Base-by-base conservation (phyloP, 2,329 filamentous ascomycete species). In the Neoascochyta sp. region DNA sequence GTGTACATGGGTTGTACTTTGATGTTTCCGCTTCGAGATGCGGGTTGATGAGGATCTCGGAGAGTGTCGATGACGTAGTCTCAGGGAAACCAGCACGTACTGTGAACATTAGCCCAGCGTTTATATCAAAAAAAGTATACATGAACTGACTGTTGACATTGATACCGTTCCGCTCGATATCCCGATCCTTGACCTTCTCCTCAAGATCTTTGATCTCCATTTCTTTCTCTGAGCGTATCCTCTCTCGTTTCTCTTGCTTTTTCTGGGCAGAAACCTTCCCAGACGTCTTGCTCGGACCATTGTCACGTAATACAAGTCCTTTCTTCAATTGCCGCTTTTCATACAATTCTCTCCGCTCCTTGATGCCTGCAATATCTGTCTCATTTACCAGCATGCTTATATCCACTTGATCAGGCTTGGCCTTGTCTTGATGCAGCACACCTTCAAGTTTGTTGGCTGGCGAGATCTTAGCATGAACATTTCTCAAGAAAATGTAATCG, bases 261-360 rank as follows among this genome's bases (percentile, higher is more conserved):
- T 63, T 68, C 47, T 64, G 63, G 10, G 47, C 33, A 16, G 46
- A 34, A 9, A 34, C 26, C 24, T 51, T 50, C 4, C 32, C 43
- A 9, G 43, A 48, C 5, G 43, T 19, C 10, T 54, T 48, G 7
- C 42, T 50, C 0, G 54, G 39, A 7, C 32, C 36, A 22, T 47
- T 44, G 20, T 45, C 36, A 7, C 43, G 17, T 3, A 36, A 16
- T 5, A 43, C 22, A n/a, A 42, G 40, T 7, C 40, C 45, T n/a
- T 36, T 36, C 9, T 39, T 45, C 7, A 33, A 27, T 1, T 41
- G 37, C 11, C 45, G 18, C 36, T 45, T 33, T 50, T 74, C 71
- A 54, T 88, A 92, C 9, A 76, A 71, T n/a, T 67, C 63, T 50
- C 80, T 86, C 7, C 86, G 76, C 21, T 67, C 65, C 22, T 83